These are phyloP conservation scores for Globisporangium splendens DNA, from an alignment of 352 stramenopile species.

Conservation along the genomic window DNA sequence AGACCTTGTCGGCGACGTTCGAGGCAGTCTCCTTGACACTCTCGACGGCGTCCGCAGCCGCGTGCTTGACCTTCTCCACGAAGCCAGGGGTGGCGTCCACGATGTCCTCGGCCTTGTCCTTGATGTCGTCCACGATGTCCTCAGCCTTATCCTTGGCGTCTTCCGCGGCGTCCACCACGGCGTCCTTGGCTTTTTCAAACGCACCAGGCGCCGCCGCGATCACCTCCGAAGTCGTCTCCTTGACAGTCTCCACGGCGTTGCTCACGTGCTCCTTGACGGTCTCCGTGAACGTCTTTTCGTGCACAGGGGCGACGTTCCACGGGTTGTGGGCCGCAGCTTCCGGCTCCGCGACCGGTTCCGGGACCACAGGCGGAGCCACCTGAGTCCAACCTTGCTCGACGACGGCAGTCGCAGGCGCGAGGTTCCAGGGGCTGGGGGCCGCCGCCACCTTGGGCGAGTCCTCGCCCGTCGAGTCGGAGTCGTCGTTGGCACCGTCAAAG, in stretches of 20 bases:
- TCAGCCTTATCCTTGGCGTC: slow-evolving; percentile 17
- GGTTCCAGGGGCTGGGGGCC: slow-evolving; percentile 44
- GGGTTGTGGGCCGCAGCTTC: slow-evolving; percentile 15
- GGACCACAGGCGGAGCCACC: neutral
- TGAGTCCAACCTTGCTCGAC: neutral
- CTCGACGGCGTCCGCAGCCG: slow-evolving; percentile 5
- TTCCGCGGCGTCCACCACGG: slow-evolving; percentile 11
- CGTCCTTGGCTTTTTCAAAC: slow-evolving; percentile 16
- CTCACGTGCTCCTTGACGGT: slow-evolving; percentile 14
- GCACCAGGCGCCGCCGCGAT: slow-evolving; percentile 18
- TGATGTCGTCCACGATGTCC: slow-evolving; percentile 18
- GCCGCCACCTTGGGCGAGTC: slow-evolving; percentile 9
- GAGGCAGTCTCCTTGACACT: slow-evolving; percentile 2
- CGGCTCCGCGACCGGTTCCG: neutral
- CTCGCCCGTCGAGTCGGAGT: slow-evolving; percentile 14
- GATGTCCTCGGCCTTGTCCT: slow-evolving; percentile 6
- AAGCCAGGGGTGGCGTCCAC: slow-evolving; percentile 14
- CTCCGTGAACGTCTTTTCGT: slow-evolving; percentile 22
- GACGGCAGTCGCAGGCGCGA: slow-evolving; percentile 21
- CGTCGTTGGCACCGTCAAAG: slow-evolving; percentile 20
- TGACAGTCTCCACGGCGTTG: slow-evolving; percentile 10
- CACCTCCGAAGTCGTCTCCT: slow-evolving; percentile 11
- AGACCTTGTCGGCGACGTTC: slow-evolving; percentile 13
- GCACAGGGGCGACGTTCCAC: slow-evolving; percentile 36
- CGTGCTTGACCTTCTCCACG: slow-evolving; percentile 13